Percentiles rank a stretch among this genome's conserved stretches.
Evolutionary conservation across 163 green algal genomes (phyloP).

Genomic region (Prototheca cutis): DNA sequence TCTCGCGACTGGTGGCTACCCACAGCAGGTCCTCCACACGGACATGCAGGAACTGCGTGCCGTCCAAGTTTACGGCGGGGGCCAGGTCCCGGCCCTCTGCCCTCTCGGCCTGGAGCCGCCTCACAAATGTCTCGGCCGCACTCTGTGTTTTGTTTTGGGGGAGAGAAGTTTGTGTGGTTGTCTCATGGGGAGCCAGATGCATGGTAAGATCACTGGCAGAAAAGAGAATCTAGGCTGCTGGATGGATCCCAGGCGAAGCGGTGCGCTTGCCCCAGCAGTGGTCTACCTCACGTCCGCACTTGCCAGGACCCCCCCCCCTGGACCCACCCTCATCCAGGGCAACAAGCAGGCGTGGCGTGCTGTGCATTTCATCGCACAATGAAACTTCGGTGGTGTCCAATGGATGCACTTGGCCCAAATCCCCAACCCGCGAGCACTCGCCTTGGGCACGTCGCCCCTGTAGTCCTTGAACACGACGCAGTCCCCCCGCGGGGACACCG

Average conservation of each 20-base stretch:
- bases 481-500: conserved; percentile 82
- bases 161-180: background rate
- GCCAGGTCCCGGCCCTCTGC: conserved; percentile 49
- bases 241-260: too few relatives aligned
- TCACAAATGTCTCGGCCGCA: conserved; percentile 81
- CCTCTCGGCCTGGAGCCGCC: conserved; percentile 59
- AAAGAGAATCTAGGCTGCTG: too few relatives aligned
- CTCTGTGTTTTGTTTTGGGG: conserved; percentile 24
- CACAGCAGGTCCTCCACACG: conserved; percentile 80
- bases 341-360: too few relatives aligned
- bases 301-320: too few relatives aligned
- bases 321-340: too few relatives aligned
- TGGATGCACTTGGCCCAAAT: too few relatives aligned
- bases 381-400: too few relatives aligned
- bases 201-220: background rate
- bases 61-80: conserved; percentile 79
- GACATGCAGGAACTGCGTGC: conserved; percentile 86
- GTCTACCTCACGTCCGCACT: too few relatives aligned
- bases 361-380: too few relatives aligned
- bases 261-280: too few relatives aligned
- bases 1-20: conserved; percentile 78
- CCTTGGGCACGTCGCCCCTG: conserved; percentile 74
- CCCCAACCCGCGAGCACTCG: too few relatives aligned
- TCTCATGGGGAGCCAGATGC: background rate
- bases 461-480: conserved; percentile 90